phyloP scores from a whole-genome alignment of 2,329 filamentous ascomycete genomes.

The Diaporthe longicolla region DNA sequence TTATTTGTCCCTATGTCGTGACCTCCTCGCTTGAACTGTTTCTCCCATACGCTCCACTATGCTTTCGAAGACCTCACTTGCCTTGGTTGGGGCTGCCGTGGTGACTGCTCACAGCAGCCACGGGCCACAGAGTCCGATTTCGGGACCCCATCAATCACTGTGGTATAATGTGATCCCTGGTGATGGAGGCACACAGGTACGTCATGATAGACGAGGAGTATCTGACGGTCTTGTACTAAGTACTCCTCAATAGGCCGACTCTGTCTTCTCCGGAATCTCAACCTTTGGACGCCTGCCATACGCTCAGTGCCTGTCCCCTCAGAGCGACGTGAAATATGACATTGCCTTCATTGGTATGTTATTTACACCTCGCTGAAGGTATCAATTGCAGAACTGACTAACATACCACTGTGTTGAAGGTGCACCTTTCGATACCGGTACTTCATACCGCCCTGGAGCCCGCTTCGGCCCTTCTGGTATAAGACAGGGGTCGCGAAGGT shows the following conservation, averaged over 20 bases:
- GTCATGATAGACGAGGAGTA: constrained; percentile 41
- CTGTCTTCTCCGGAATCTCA: constrained; percentile 89
- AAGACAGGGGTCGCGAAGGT: constrained; percentile 85
- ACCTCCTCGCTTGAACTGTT: constrained; percentile 2
- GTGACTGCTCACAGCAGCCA: constrained; percentile 72
- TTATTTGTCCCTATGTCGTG: constrained; percentile 1
- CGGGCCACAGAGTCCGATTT: constrained; percentile 70
- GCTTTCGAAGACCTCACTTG: constrained; percentile 50
- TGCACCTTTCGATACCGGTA: constrained; percentile 88
- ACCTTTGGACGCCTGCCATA: constrained; percentile 88
- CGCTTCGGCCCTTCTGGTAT: constrained; percentile 89
- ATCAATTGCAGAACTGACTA: not conserved
- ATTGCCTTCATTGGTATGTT: constrained; percentile 84
- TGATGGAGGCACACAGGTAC: constrained; percentile 85
- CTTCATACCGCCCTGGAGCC: constrained; percentile 86
- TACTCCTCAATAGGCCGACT: constrained; percentile 74
- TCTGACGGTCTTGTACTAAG: not conserved
- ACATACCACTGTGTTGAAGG: constrained; percentile 57
- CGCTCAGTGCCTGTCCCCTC: constrained; percentile 77
- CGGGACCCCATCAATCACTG: constrained; percentile 79
- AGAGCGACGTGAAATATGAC: constrained; percentile 79
- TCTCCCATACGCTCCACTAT: constrained; percentile 44
- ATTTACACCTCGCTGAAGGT: too few relatives aligned
- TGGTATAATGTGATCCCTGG: constrained; percentile 90
- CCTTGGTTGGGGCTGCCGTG: constrained; percentile 61